Base-by-base conservation (phyloP, 2,329 filamentous ascomycete species). In the Clarireedia monteithiana region DNA sequence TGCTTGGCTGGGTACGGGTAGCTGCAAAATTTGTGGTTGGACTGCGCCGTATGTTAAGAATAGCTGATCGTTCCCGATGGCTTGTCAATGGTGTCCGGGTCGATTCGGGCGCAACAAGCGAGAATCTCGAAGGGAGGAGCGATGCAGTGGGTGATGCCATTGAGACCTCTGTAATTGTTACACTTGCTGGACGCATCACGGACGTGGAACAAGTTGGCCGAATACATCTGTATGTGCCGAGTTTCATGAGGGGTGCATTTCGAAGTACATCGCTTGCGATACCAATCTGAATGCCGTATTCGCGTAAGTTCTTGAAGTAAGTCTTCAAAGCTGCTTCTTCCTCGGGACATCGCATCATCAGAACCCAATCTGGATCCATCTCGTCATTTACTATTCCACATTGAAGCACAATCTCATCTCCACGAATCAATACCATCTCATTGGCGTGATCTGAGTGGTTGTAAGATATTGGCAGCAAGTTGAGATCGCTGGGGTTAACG, bases 401-500 rank as follows among this genome's bases (percentile, higher is more conserved):
- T 9, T 45, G 30, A 12, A 57, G 2, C 6, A 53, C 20, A 15
- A 59, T 34, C 15, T 48, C 36, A 9, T 48, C 45, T 23, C 38
- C 54, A 50, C 40, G 44, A 4, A 55, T 27, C 17, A 27, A 36
- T 7, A 50, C 47, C 56, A 49, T 55, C 15, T 27, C 40, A 15
- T 9, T 40, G 38, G 7, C 9, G 10, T 26, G 47, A 9, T 49
- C 15, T 5, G 14, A 20, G 53, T 47, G 20, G 39, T 48, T 45
- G 24, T 54, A 44, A 5, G 12, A 23, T 9, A 20, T 5, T 17
- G 48, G 51, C 12, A 59, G 44, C 30, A 57, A 10, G n/a, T 44
- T 38, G 12, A 59, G 46, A 14, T 59, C 51, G 12, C 47, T 15
- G 4, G 55, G 58, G 15, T 58, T 30, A 30, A 59, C 49, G 24